Conservation (phyloP, 2,329 filamentous ascomycete species). For the Apiospora rasikravindrae region DNA sequence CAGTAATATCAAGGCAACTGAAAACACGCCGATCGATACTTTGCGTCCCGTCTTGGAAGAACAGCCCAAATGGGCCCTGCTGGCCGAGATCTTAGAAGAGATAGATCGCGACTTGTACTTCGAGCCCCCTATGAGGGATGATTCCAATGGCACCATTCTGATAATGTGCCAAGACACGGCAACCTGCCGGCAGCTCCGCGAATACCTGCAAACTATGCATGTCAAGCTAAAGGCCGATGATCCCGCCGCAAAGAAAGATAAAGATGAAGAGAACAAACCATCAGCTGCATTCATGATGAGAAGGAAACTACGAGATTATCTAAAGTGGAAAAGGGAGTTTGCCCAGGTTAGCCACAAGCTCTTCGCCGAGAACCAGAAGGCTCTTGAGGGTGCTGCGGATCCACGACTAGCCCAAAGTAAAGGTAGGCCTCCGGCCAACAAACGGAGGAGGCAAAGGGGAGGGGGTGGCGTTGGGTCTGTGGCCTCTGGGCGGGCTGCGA, state of each 20-base stretch:
- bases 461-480: slow-evolving; percentile 72
- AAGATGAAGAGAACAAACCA: slow-evolving; percentile 60
- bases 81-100: slow-evolving; percentile 90
- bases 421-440: slow-evolving; percentile 77
- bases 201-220: slow-evolving; percentile 92
- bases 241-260: slow-evolving; percentile 42
- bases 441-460: slow-evolving; percentile 76
- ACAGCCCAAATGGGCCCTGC: slow-evolving; percentile 88
- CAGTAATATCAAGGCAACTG: slow-evolving; percentile 62
- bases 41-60: slow-evolving; percentile 87
- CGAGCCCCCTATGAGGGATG: slow-evolving; percentile 75
- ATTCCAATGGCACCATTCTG: slow-evolving; percentile 88
- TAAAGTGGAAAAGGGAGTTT: slow-evolving; percentile 90
- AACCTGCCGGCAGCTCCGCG: slow-evolving; percentile 85
- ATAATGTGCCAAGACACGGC: slow-evolving; percentile 94
- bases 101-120: slow-evolving; percentile 91
- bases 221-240: slow-evolving; percentile 61
- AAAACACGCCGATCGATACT: slow-evolving; percentile 58
- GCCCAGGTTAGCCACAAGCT: slow-evolving; percentile 80
- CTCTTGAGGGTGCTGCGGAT: slow-evolving; percentile 70
- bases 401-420: slow-evolving; percentile 54
- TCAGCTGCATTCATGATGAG: slow-evolving; percentile 91
- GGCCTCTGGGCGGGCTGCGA: slow-evolving; percentile 67
- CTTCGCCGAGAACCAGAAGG: slow-evolving; percentile 80
- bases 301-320: slow-evolving; percentile 81